A percentile compares a stretch with the other conserved stretches of the same genome.
Conservation (phyloP, 805 yeast genomes). For the Saccharomycopsis sp. region DNA sequence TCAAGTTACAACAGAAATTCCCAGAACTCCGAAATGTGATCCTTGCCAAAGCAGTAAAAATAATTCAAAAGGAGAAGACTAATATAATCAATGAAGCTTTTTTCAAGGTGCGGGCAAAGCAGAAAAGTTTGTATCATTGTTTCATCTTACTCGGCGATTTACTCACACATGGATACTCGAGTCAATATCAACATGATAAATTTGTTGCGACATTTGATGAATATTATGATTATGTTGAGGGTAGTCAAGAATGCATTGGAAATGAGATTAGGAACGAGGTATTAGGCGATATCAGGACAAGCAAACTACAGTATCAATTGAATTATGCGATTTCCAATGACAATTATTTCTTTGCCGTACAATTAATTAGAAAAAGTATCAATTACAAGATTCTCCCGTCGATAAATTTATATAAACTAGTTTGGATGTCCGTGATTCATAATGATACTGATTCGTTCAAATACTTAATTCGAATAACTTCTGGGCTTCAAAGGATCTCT, state of each 20-base stretch:
- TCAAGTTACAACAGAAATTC: not conserved
- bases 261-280: not conserved
- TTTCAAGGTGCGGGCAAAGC: not conserved
- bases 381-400: no score
- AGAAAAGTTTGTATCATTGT: slow-evolving; percentile 1
- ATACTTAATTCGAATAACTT: no score
- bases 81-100: not conserved
- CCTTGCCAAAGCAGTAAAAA: not conserved
- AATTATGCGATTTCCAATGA: slow-evolving; percentile 1
- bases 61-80: not conserved
- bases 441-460: no score
- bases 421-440: no score
- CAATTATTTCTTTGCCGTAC: slow-evolving; percentile 4
- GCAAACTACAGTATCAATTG: slow-evolving; percentile 2
- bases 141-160: not conserved
- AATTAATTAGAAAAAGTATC: no score
- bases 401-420: no score
- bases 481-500: no score
- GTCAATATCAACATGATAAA: slow-evolving; percentile 1
- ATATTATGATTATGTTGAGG: not conserved
- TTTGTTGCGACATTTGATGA: not conserved
- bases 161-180: slow-evolving; percentile 1
- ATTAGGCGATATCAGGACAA: not conserved
- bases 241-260: not conserved
- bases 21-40: not conserved